Base-by-base conservation (phyloP, 139 green algal species). In the Ettlia oleoabundans region DNA sequence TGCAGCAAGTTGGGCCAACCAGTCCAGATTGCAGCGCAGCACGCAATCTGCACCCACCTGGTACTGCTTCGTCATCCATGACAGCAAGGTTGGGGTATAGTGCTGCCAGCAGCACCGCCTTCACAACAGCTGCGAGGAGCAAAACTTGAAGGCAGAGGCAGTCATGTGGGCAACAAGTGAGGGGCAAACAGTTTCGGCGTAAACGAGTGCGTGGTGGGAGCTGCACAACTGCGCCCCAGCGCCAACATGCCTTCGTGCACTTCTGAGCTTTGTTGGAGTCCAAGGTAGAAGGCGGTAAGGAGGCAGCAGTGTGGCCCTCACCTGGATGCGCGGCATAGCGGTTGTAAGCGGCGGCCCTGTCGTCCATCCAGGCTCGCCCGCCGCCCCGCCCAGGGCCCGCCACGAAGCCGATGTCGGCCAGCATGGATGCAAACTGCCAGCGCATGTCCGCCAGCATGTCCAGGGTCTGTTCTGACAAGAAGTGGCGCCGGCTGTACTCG, bases 71-170 rank as follows among this genome's bases (percentile, higher is more conserved):
- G 21, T 94, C 87, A 26, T 89, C 85, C 89, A 94, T 94, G 21
- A 91, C 86, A 1, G 94, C 96, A 32, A 98, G 80, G 37, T 96
- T 96, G 8, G 96, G 96, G 58, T 95, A 94, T 64, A 99, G 88
- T 0, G 96, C 95, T 0, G 94, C 94, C 19, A 85, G 85, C 82
- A 99, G 89, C 62, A 93, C 92, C 0, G 92, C 93, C 82, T 97
- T 96, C 4, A 98, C 76, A 41, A 82, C 43, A 1, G 76, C 76
- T 81, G 75, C 58, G 40, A 22, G 38, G 55, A 37, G 15, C 7
- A 13, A 19, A 9, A 13, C 15, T 24, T 21, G 3, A 75, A 30
- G 67, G 19, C 2, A 13, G 38, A 38, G 67, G 55, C 1, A 58
- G 21, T 38, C 5, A 32, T 38, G 22, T 2, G 6, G 37, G 3